Evolutionary conservation across 805 yeast genomes (phyloP), one percentile per base, ranked within the genome.

Genomic region (Metschnikowia rubicola): DNA sequence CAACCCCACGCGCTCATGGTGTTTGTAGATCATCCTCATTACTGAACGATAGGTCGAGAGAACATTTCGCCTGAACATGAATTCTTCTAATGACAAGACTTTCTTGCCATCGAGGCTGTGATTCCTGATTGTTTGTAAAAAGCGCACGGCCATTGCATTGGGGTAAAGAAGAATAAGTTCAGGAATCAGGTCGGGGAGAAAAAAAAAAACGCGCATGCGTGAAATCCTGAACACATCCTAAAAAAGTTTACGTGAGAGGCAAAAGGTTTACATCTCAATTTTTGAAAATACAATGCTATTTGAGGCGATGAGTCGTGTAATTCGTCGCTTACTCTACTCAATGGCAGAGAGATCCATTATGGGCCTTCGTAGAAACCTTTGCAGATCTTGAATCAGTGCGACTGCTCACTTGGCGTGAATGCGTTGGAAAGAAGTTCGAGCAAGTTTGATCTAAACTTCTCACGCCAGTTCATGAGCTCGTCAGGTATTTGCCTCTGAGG

Each of bases 1-100:
- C 39, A 72, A 51, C n/a, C 68, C 73, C 1, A 55, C 51, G 35
- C 60, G 60, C 46, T 71, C 74, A 42, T 72, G 75, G 43, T 63
- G 65, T 43, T 61, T 60, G 52, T 68, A 66, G 13, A 71, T 55
- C 39, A 64, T 53, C 33, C 76, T 52, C 46, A 66, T 52, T 13
- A 70, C 54, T 28, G 62, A 61, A 36, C 72, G 58, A 50, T 72
- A 72, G 1, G 67, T 63, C 10, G 57, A 50, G n/a, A 60, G 55
- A 12, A 72, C 61, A 46, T 64, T 63, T 39, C 59, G 66, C 13
- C 75, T 61, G 43, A 72, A 71, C 31, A 72, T 43, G 47, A 72
- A 72, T 46, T 72, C 76, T 37, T 72, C 75, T 5, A 72, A 54
- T 6, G 71, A 57, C 17, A 68, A 43, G 38, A 50, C 37, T 26